These are phyloP conservation scores for Rubia yunnanensis DNA, from an alignment of 257 asterid species.

Conservation along the genomic window DNA sequence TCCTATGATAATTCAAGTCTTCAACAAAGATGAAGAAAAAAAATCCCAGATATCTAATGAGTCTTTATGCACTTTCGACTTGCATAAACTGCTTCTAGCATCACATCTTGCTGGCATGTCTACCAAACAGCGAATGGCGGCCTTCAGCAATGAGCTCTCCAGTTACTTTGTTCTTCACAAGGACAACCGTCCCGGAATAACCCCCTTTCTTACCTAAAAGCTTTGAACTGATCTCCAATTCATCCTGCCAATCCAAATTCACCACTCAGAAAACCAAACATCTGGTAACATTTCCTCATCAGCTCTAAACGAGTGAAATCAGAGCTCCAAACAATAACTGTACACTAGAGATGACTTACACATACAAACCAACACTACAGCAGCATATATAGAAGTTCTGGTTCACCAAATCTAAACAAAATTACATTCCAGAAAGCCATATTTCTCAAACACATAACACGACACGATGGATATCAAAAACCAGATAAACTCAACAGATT, in stretches of 20 bases:
- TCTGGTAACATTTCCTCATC: not conserved
- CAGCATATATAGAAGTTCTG: no score
- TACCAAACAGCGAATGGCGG: slow-evolving; percentile 64
- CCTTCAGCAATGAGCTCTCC: slow-evolving; percentile 85
- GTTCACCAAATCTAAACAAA: not conserved
- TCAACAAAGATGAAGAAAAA: not conserved
- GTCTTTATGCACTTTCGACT: not conserved
- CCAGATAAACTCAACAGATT: not conserved
- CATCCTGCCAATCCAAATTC: slow-evolving; percentile 49
- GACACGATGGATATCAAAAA: not conserved
- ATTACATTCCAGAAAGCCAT: not conserved
- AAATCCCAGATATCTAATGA: not conserved
- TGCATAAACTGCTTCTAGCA: slow-evolving; percentile 1
- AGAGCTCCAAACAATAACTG: no score
- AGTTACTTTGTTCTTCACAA: slow-evolving; percentile 54
- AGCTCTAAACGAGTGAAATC: not conserved
- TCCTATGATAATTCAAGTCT: not conserved
- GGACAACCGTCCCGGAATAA: slow-evolving; percentile 58
- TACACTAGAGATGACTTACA: not conserved
- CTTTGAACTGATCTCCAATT: slow-evolving; percentile 55
- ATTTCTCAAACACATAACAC: not conserved
- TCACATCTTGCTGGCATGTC: slow-evolving; percentile 64
- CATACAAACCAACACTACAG: no score
- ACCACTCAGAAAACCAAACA: not conserved
- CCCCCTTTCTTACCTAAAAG: slow-evolving; percentile 47